Conservation (phyloP, 2,329 filamentous ascomycete genomes). For the Aplosporella prunicola region DNA sequence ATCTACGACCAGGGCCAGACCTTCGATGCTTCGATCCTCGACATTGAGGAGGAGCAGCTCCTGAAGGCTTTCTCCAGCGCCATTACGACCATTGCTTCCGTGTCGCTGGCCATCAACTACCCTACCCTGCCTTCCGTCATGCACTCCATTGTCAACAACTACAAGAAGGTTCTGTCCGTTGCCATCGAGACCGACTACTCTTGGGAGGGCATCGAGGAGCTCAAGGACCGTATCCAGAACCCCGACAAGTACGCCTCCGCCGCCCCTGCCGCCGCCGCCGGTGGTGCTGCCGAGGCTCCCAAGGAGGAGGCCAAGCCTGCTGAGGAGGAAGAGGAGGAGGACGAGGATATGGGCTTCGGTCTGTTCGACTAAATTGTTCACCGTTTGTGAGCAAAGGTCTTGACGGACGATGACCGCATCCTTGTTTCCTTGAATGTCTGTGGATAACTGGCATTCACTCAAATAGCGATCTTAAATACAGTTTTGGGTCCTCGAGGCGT, state of each 20-base stretch:
- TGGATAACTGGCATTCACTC: slow-evolving; percentile 1
- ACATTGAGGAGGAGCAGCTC: slow-evolving; percentile 92
- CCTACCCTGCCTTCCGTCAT: slow-evolving; percentile 93
- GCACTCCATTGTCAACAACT: slow-evolving; percentile 91
- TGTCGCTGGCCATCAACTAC: slow-evolving; percentile 91
- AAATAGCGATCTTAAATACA: slow-evolving; percentile 26
- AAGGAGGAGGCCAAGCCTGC: slow-evolving; percentile 29
- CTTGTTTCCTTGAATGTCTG: not conserved
- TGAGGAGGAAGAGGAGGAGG: slow-evolving; percentile 49
- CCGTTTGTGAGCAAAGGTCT: not conserved
- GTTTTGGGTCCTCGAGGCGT: slow-evolving; percentile 7
- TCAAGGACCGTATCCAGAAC: slow-evolving; percentile 99
- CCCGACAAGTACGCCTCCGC: slow-evolving; percentile 88
- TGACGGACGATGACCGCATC: not conserved
- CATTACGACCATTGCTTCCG: slow-evolving; percentile 74
- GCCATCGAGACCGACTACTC: slow-evolving; percentile 83
- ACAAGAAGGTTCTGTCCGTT: slow-evolving; percentile 93
- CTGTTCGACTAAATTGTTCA: slow-evolving; percentile 40
- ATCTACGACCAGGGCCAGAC: slow-evolving; percentile 97
- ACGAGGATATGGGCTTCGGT: slow-evolving; percentile 46
- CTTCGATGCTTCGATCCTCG: slow-evolving; percentile 76
- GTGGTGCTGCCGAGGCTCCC: slow-evolving; percentile 41
- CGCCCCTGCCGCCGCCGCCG: slow-evolving; percentile 59
- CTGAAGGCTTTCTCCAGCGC: slow-evolving; percentile 71
- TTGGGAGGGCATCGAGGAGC: slow-evolving; percentile 92